Evolutionary conservation across 2,329 filamentous ascomycete genomes (phyloP).

Genomic region (Cladorrhinum sp.): DNA sequence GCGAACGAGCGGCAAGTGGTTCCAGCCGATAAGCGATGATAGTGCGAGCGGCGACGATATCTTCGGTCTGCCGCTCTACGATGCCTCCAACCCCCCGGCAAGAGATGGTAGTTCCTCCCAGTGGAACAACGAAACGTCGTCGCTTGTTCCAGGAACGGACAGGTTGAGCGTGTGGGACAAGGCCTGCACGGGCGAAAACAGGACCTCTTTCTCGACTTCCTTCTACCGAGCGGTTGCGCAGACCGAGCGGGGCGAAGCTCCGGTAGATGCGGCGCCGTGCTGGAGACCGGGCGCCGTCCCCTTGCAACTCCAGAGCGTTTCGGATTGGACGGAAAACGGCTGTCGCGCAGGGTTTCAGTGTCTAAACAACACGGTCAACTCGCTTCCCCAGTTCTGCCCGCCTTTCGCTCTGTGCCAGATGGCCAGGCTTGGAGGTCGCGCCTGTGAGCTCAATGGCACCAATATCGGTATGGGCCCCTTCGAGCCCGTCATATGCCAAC

Average conservation of each 20-base stretch:
- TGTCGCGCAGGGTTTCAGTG: conserved; percentile 44
- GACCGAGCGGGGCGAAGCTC: conserved; percentile 28
- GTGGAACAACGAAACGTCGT: conserved; percentile 29
- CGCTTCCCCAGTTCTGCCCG: conserved; percentile 44
- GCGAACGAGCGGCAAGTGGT: conserved; percentile 44
- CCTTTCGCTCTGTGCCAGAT: conserved; percentile 38
- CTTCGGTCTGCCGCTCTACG: conserved; percentile 32
- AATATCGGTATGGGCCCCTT: conserved; percentile 45
- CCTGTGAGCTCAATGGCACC: conserved; percentile 33
- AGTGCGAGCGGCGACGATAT: conserved; percentile 20
- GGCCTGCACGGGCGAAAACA: conserved; percentile 42
- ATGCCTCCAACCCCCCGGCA: conserved; percentile 38
- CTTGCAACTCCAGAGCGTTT: conserved; percentile 38
- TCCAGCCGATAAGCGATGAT: conserved; percentile 29
- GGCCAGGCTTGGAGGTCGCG: conserved; percentile 34
- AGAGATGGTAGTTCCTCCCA: conserved; percentile 28
- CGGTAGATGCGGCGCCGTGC: conserved; percentile 39
- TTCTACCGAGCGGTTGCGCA: conserved; percentile 37
- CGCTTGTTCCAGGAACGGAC: conserved; percentile 29
- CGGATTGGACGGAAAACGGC: conserved; percentile 36
- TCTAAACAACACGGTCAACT: conserved; percentile 45
- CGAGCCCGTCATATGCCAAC: conserved; percentile 50
- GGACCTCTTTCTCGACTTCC: conserved; percentile 40
- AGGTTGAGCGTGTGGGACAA: conserved; percentile 36
- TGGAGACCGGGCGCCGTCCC: conserved; percentile 39